Conservation (phyloP, 495 filamentous ascomycete species). For the Neurospora intermedia region DNA sequence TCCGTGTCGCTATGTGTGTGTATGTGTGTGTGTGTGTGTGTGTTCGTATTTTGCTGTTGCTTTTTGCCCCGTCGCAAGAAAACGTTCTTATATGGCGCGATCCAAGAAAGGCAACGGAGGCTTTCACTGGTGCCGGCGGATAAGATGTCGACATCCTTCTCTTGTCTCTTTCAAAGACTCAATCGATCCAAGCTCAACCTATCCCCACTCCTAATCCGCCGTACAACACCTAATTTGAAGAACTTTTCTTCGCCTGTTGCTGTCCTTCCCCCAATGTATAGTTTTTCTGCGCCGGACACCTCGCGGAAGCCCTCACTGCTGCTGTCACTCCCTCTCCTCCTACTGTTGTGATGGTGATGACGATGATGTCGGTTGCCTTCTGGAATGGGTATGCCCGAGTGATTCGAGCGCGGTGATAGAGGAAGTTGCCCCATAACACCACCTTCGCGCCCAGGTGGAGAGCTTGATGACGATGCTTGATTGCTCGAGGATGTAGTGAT, state of each 20-base stretch:
- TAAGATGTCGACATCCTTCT: background rate
- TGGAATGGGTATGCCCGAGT: conserved; percentile 27
- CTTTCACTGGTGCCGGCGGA: background rate
- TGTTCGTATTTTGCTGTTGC: background rate
- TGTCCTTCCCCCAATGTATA: conserved; percentile 83
- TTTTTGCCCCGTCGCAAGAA: background rate
- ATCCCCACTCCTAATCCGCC: conserved; percentile 44
- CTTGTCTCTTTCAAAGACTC: conserved; percentile 36
- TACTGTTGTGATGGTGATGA: conserved; percentile 12
- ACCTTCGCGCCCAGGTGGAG: conserved; percentile 24
- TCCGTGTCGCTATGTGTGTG: background rate
- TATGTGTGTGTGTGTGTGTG: background rate
- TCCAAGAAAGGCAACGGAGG: background rate
- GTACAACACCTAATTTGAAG: conserved; percentile 56
- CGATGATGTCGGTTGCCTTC: conserved; percentile 17
- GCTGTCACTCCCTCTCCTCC: conserved; percentile 68
- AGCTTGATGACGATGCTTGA: conserved; percentile 19
- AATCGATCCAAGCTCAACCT: conserved; percentile 45
- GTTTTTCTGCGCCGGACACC: conserved; percentile 59
- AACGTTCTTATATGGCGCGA: background rate
- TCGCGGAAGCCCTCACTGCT: conserved; percentile 72
- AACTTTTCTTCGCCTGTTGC: conserved; percentile 81
- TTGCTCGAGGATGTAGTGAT: conserved; percentile 17
- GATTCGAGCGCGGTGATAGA: conserved; percentile 28
- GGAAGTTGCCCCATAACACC: conserved; percentile 34